phyloP scores from a whole-genome alignment of 129 eudicot species.

The Flaveria sonorensis region DNA sequence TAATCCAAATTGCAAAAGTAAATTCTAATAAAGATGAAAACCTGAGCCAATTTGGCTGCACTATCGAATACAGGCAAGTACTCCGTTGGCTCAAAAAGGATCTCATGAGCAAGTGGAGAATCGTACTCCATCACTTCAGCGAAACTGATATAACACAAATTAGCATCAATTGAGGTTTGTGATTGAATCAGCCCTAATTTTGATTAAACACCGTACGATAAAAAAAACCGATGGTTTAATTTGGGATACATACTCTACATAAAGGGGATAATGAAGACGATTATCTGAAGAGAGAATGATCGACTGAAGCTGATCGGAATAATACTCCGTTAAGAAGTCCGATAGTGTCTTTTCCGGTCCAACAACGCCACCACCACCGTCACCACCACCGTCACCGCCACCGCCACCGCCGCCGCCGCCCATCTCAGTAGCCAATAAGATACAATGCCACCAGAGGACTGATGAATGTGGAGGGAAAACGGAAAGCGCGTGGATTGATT shows the following conservation, averaged over 20 bases:
- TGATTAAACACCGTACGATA: not conserved
- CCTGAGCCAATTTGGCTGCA: slow-evolving; percentile 79
- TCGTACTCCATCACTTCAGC: slow-evolving; percentile 74
- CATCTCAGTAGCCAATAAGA: slow-evolving; percentile 8
- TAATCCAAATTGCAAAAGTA: not conserved
- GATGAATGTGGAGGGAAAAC: not conserved
- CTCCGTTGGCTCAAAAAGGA: slow-evolving; percentile 51
- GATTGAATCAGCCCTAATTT: not conserved
- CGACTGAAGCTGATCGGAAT: slow-evolving; percentile 53
- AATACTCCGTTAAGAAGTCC: slow-evolving; percentile 41
- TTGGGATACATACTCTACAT: slow-evolving; percentile 60
- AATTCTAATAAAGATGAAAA: not conserved
- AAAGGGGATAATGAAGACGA: slow-evolving; percentile 86
- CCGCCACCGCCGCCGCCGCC: slow-evolving; percentile 14
- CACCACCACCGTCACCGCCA: too few relatives aligned
- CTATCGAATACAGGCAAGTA: slow-evolving; percentile 58
- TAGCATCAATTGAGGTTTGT: not conserved
- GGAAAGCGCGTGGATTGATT: not conserved
- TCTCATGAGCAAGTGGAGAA: slow-evolving; percentile 53
- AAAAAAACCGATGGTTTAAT: not conserved
- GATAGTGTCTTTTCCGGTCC: slow-evolving; percentile 41
- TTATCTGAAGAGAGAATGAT: slow-evolving; percentile 66
- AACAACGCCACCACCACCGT: too few relatives aligned
- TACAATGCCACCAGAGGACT: slow-evolving; percentile 14
- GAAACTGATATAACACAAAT: slow-evolving; percentile 45